These are phyloP conservation scores for Pythium grandisporangium DNA, from an alignment of 352 stramenopile species.

Conservation along the genomic window DNA sequence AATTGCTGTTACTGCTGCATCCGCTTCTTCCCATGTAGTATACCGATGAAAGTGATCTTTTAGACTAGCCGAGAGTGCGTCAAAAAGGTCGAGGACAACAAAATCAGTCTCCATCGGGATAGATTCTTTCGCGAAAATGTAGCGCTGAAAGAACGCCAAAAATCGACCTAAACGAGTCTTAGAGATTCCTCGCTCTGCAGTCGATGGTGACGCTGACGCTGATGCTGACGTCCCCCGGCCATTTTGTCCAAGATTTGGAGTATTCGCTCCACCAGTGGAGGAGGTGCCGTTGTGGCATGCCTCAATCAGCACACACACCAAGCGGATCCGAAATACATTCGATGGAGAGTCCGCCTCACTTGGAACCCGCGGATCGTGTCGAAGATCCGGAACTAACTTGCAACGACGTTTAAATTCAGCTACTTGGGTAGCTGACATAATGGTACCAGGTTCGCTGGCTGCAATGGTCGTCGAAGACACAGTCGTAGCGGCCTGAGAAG, in stretches of 20 bases:
- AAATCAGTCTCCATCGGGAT: conserved; percentile 94
- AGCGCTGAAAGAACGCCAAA: conserved; percentile 92
- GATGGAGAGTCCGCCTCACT: conserved; percentile 85
- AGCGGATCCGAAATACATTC: conserved; percentile 91
- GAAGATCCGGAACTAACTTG: conserved; percentile 64
- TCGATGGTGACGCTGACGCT: conserved; percentile 6
- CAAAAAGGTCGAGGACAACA: conserved; percentile 78
- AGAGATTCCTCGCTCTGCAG: conserved; percentile 79
- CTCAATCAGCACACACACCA: conserved; percentile 92
- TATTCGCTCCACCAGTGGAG: conserved; percentile 2
- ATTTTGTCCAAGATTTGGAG: too few species aligned
- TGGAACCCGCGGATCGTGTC: conserved; percentile 82
- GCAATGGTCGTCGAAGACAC: background rate
- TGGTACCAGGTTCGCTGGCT: conserved; percentile 8
- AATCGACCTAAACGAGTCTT: conserved; percentile 82
- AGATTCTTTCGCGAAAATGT: conserved; percentile 93
- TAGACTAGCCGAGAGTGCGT: conserved; percentile 36
- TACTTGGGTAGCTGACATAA: conserved; percentile 24
- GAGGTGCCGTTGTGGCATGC: conserved; percentile 27
- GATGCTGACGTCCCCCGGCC: too few species aligned
- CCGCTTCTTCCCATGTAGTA: conserved; percentile 72
- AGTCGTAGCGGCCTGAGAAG: background rate
- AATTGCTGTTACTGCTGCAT: conserved; percentile 44
- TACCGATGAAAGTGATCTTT: conserved; percentile 66
- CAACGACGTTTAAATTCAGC: conserved; percentile 58